Evolutionary conservation across 2,329 filamentous ascomycete genomes (phyloP).

Genomic region (Cladosporium austrohemisphaericum): DNA sequence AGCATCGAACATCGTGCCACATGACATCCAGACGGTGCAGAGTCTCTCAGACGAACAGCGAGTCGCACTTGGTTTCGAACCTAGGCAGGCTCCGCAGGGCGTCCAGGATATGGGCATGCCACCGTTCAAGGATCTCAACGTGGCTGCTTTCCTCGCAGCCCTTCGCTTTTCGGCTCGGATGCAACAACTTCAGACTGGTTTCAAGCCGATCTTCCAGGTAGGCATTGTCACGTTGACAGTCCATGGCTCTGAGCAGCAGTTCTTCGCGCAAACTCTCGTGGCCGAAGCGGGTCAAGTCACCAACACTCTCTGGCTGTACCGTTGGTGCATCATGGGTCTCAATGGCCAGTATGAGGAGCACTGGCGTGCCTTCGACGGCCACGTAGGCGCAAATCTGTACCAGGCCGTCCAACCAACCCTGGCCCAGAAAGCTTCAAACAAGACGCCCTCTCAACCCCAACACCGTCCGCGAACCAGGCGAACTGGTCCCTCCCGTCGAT

Average conservation of each 20-base stretch:
- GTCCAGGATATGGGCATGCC: not conserved
- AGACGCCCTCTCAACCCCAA: not conserved
- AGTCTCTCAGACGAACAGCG: not conserved
- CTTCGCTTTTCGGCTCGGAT: slow-evolving; percentile 2
- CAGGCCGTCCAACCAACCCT: not conserved
- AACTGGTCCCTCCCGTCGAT: not conserved
- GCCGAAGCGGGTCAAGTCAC: slow-evolving; percentile 6
- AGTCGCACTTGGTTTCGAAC: not conserved
- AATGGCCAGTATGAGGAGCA: slow-evolving; percentile 14
- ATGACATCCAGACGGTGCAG: not conserved
- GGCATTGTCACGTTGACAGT: slow-evolving; percentile 6
- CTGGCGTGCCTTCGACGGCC: slow-evolving; percentile 14
- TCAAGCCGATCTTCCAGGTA: slow-evolving; percentile 10
- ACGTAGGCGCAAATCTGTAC: not conserved
- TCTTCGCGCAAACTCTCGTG: slow-evolving; percentile 4
- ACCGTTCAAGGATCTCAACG: slow-evolving; percentile 10
- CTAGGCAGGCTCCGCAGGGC: not conserved
- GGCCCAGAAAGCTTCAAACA: not conserved
- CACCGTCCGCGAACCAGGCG: not conserved
- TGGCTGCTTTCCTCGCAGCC: not conserved
- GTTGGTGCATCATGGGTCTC: slow-evolving; percentile 1
- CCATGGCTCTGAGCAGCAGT: not conserved
- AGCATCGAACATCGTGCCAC: not conserved
- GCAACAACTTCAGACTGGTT: not conserved
- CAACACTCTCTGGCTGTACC: slow-evolving; percentile 18